These are phyloP conservation scores for Passiflora organensis DNA, from an alignment of 345 rosid genomes.

Conservation along the genomic window DNA sequence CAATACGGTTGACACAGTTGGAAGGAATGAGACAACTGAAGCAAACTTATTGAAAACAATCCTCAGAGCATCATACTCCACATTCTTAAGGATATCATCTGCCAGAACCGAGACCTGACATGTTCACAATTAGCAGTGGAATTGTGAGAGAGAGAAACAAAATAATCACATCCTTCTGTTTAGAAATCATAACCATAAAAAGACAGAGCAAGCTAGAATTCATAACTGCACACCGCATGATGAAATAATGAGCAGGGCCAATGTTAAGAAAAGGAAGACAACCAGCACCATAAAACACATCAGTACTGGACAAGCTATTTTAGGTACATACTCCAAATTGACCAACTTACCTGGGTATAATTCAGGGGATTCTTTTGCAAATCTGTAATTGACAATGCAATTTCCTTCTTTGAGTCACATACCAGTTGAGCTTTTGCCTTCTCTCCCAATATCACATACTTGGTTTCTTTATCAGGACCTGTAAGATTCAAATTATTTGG, in stretches of 20 bases:
- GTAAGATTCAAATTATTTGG: conserved; percentile 3
- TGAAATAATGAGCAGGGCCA: no score
- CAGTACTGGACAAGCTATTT: not conserved
- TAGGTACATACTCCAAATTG: not conserved
- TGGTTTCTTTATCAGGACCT: conserved; percentile 89
- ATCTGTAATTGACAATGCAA: conserved; percentile 58
- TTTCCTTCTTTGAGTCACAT: conserved; percentile 85
- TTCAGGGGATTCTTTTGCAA: conserved; percentile 85
- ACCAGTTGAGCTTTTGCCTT: conserved; percentile 78
- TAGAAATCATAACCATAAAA: not conserved
- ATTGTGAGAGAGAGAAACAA: not conserved
- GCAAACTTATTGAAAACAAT: conserved; percentile 89
- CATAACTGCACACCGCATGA: no score
- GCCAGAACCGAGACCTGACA: conserved; percentile 89
- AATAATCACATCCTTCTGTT: not conserved
- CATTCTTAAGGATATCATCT: conserved; percentile 92
- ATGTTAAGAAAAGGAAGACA: not conserved
- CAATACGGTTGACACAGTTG: conserved; percentile 74
- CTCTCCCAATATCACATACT: conserved; percentile 83
- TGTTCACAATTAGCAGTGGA: conserved; percentile 7
- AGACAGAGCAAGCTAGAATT: no score
- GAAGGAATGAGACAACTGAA: conserved; percentile 65
- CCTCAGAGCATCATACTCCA: conserved; percentile 87
- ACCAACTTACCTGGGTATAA: conserved; percentile 65
- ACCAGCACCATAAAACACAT: not conserved